Evolutionary conservation across 257 asterid genomes (phyloP).

Genomic region (Lithospermum erythrorhizon): DNA sequence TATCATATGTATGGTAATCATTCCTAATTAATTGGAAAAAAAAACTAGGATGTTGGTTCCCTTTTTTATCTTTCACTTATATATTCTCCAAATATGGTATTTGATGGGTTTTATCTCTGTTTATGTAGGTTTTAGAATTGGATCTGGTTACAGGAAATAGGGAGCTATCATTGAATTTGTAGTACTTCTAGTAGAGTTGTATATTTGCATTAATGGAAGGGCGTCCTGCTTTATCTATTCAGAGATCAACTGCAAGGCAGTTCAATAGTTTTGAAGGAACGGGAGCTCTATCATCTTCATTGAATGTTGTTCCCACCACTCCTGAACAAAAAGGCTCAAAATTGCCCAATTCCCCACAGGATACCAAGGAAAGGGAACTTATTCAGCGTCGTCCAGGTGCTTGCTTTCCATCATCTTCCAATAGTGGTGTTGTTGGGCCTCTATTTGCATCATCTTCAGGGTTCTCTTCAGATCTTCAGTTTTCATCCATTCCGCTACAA

Average conservation of each 20-base stretch:
- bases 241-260: conserved; percentile 41
- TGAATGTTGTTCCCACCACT: conserved; percentile 37
- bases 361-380: conserved; percentile 23
- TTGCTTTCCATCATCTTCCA: conserved; percentile 35
- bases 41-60: neutral
- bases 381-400: conserved; percentile 26
- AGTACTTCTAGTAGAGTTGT: conserved; percentile 8
- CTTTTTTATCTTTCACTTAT: no score
- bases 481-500: conserved; percentile 36
- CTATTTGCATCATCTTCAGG: conserved; percentile 53
- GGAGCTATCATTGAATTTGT: conserved; percentile 8
- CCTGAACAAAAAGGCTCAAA: conserved; percentile 29
- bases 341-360: conserved; percentile 27
- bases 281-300: conserved; percentile 46
- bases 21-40: no score
- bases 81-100: neutral
- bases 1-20: no score
- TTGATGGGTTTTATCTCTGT: neutral
- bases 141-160: conserved; percentile 13
- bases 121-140: conserved; percentile 13
- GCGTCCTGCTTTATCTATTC: conserved; percentile 48
- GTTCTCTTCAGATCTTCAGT: conserved; percentile 43
- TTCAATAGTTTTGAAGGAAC: conserved; percentile 46
- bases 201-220: conserved; percentile 37
- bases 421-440: conserved; percentile 46